A percentile compares a stretch with the other conserved stretches of the same genome.
phyloP scores from a whole-genome alignment of 2,329 filamentous ascomycete genomes.

The Aaosphaeria pasadenensis region DNA sequence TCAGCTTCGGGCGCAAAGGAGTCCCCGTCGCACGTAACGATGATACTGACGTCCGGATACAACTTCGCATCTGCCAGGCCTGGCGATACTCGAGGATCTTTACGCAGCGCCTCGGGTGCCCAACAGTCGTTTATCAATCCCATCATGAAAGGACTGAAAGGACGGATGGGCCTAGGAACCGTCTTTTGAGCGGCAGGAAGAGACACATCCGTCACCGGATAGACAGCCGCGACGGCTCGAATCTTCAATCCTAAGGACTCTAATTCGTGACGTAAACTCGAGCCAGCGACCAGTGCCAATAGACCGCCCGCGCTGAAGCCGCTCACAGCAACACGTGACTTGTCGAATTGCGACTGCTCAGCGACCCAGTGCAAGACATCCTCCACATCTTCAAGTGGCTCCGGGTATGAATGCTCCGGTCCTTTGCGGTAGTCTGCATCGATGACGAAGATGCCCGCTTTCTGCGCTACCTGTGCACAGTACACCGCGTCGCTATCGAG shows the following conservation, averaged over 20 bases:
- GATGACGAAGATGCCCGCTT: conserved; percentile 28
- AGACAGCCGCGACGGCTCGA: conserved; percentile 28
- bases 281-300: conserved; percentile 32
- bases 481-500: conserved; percentile 41
- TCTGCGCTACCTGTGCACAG: conserved; percentile 30
- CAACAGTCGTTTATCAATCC: conserved; percentile 36
- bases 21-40: conserved; percentile 38
- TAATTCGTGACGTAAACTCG: conserved; percentile 10
- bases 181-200: conserved; percentile 24
- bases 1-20: conserved; percentile 36
- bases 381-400: conserved; percentile 35
- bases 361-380: conserved; percentile 33
- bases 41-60: conserved; percentile 23
- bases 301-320: conserved; percentile 44
- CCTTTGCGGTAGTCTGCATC: conserved; percentile 39
- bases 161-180: conserved; percentile 18
- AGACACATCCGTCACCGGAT: conserved; percentile 34
- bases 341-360: conserved; percentile 30
- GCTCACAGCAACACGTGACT: conserved; percentile 24
- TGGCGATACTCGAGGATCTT: conserved; percentile 36
- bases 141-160: conserved; percentile 14
- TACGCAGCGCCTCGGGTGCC: conserved; percentile 21
- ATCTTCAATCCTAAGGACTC: conserved; percentile 14
- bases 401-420: conserved; percentile 39
- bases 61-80: conserved; percentile 18